Evolutionary conservation across 805 yeast genomes (phyloP), one percentile per base, ranked within the genome.

Genomic region (Wickerhamia fluorescens): DNA sequence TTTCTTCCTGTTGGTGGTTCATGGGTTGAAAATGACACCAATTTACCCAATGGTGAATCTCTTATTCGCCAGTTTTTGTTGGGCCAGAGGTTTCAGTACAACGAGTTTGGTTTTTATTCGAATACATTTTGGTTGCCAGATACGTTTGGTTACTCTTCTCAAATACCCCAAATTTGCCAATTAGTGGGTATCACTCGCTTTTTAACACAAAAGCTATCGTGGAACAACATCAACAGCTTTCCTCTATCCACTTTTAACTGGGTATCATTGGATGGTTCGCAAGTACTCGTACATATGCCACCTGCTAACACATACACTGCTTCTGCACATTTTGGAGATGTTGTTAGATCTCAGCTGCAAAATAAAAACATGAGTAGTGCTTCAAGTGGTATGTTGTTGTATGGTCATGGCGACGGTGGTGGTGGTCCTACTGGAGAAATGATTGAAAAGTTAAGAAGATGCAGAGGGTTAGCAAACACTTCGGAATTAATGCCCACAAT

Each of bases 1-100:
- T 89, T 89, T 45, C 67, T 88, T 27, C 94, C 95, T 7, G 72
- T 92, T 36, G 98, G 98, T 29, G 98, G 98, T 5, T 76, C 96
- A 0, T 89, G 97, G 97, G 97, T 92, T 24, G 98, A 89, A 56
- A 80, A 86, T 52, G 98, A 89, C 53, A 89, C 97, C 7, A 89
- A 89, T 56, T 67, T 89, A 59, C 98, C 98, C n/a, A 66, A 73
- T 37, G 96, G 97, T 24, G 98, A 89, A 56, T 80, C 95, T 0
- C 62, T 89, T 32, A 76, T 78, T 5, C 73, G 98, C 40, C 98
- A 89, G 49, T 84, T 88, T 45, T 61, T 88, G 30, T 73, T 83
- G 35, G 98, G 98, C 12, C 98, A 89, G 60, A 64, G 92, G 29
- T 87, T 79, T 53, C 84, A 83, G 47, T 67, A 77, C 47, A 70